These are phyloP conservation scores for Irpex sp. DNA, from an alignment of 1,284 basidiomycete genomes.

Conservation along the genomic window DNA sequence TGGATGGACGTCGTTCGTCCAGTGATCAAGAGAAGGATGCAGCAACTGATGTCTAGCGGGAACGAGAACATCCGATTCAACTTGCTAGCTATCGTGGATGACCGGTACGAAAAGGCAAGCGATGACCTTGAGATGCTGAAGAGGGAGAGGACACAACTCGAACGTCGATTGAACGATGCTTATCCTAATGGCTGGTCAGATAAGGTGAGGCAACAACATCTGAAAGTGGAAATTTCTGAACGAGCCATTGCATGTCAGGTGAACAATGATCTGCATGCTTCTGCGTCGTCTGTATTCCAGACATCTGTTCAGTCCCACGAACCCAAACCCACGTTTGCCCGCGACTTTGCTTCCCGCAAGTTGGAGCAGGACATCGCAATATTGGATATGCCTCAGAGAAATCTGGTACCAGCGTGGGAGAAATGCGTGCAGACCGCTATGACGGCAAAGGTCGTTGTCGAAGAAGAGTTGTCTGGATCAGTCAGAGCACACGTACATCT, in stretches of 20 bases:
- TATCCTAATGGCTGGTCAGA: constrained; percentile 35
- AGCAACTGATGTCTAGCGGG: constrained; percentile 40
- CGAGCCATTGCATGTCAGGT: constrained; percentile 27
- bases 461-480: constrained; percentile 49
- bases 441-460: constrained; percentile 39
- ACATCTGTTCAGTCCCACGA: constrained; percentile 26
- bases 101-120: constrained; percentile 42
- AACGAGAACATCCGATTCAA: constrained; percentile 52
- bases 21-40: constrained; percentile 57
- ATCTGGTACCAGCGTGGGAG: constrained; percentile 42
- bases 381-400: constrained; percentile 37
- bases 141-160: constrained; percentile 41
- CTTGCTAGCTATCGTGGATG: constrained; percentile 56
- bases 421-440: constrained; percentile 39
- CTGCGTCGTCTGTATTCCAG: constrained; percentile 25
- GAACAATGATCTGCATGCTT: constrained; percentile 9
- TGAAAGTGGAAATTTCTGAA: neutral
- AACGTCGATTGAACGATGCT: constrained; percentile 37
- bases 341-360: constrained; percentile 42
- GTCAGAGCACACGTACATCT: constrained; percentile 42
- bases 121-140: constrained; percentile 53
- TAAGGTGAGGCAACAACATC: constrained; percentile 28
- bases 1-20: constrained; percentile 64
- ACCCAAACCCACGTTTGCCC: constrained; percentile 31
- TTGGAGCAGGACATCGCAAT: constrained; percentile 43